Evolutionary conservation across 805 yeast genomes (phyloP).

Genomic region (Danielia reshetovae): DNA sequence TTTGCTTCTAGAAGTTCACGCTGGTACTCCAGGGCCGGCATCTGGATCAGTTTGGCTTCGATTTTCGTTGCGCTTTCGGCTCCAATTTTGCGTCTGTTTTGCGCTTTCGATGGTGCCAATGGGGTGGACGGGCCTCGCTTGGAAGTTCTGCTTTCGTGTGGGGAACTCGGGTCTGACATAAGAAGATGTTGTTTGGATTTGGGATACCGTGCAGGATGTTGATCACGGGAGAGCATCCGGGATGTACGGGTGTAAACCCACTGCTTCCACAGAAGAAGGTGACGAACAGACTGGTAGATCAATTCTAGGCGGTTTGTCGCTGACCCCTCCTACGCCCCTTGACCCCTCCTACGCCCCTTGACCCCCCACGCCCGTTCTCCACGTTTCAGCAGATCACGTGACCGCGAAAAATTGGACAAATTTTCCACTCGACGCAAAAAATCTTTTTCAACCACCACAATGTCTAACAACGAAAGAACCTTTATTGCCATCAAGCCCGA

Average conservation of each 20-base stretch:
- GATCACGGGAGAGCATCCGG: too few relatives aligned
- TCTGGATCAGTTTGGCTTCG: neutral
- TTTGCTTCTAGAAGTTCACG: constrained; percentile 20
- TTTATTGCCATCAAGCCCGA: constrained; percentile 96
- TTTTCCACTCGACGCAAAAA: neutral
- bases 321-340: neutral
- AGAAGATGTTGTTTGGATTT: too few relatives aligned
- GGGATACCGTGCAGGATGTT: too few relatives aligned
- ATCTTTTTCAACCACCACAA: constrained; percentile 15
- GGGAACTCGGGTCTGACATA: too few relatives aligned
- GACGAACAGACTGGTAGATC: too few relatives aligned
- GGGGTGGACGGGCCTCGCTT: constrained; percentile 38
- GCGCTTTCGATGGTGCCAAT: constrained; percentile 24
- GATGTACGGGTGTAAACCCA: too few relatives aligned
- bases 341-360: too few relatives aligned
- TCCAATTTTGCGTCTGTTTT: constrained; percentile 15
- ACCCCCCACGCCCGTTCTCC: too few relatives aligned
- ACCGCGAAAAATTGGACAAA: constrained; percentile 1
- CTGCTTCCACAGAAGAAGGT: too few relatives aligned
- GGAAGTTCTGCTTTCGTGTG: neutral
- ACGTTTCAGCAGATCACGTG: neutral
- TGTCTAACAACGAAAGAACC: constrained; percentile 75
- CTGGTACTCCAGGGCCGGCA: constrained; percentile 3
- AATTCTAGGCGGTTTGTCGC: neutral
- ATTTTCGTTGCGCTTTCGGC: constrained; percentile 6